Evolutionary conservation across 2,329 filamentous ascomycete genomes (phyloP).

Genomic region (Fusarium xylarioides): DNA sequence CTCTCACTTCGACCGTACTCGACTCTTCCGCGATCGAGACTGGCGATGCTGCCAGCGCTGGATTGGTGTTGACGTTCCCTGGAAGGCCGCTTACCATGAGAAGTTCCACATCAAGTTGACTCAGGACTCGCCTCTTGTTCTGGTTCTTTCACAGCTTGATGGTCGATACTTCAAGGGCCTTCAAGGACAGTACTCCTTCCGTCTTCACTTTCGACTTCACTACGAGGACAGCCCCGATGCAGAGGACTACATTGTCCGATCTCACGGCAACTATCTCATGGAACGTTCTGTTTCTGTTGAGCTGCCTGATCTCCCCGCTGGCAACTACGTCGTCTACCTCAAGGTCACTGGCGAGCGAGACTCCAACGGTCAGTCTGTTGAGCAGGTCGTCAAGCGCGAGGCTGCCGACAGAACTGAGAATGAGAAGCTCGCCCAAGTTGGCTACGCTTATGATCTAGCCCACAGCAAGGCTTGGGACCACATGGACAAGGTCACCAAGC

Average conservation of each 20-base stretch:
- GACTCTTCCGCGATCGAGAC: conserved; percentile 65
- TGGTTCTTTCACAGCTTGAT: conserved; percentile 70
- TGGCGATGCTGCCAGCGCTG: conserved; percentile 69
- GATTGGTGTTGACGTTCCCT: conserved; percentile 70
- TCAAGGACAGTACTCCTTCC: conserved; percentile 65
- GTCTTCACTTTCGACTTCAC: conserved; percentile 62
- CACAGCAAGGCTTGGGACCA: conserved; percentile 66
- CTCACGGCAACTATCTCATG: conserved; percentile 67
- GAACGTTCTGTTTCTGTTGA: conserved; percentile 67
- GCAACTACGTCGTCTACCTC: conserved; percentile 66
- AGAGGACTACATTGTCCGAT: conserved; percentile 68
- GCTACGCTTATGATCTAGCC: conserved; percentile 67
- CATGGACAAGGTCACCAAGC: conserved; percentile 59
- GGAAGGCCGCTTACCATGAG: conserved; percentile 69
- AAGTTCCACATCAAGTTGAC: conserved; percentile 68
- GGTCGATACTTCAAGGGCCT: conserved; percentile 69
- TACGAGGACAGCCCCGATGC: conserved; percentile 57
- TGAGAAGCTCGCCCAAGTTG: conserved; percentile 67
- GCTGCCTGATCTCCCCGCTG: conserved; percentile 62
- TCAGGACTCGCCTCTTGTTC: conserved; percentile 64
- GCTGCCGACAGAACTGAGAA: conserved; percentile 59
- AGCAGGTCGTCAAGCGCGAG: conserved; percentile 65
- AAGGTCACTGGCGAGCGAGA: conserved; percentile 63
- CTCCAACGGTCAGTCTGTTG: conserved; percentile 55
- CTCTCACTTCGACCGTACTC: conserved; percentile 68